Evolutionary conservation across 192 early-diverging fungal genomes (phyloP).

Genomic region (Geranomyces michiganensis): DNA sequence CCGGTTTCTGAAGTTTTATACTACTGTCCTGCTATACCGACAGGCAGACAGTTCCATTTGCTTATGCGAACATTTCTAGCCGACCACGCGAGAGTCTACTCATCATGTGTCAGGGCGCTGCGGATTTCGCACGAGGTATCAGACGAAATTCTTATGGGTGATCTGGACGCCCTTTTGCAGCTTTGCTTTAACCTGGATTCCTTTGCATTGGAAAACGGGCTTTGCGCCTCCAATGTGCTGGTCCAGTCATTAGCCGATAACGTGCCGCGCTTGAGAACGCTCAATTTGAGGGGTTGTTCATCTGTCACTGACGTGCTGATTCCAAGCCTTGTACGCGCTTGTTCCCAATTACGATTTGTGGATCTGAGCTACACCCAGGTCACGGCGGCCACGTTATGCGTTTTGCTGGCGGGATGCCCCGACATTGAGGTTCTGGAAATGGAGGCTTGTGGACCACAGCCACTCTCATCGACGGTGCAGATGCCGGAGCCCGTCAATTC

Average conservation of each 20-base stretch:
- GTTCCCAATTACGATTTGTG: constrained; percentile 23
- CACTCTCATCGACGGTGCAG: not conserved
- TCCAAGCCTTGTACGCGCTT: constrained; percentile 8
- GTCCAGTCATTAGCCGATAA: constrained; percentile 44
- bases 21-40: constrained; percentile 12
- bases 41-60: constrained; percentile 26
- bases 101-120: constrained; percentile 10
- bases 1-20: constrained; percentile 11
- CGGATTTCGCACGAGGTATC: not conserved
- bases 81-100: constrained; percentile 15
- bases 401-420: constrained; percentile 25
- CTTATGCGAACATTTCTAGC: constrained; percentile 22
- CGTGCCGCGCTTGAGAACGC: constrained; percentile 1
- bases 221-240: constrained; percentile 35
- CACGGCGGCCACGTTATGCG: constrained; percentile 6
- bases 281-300: constrained; percentile 38
- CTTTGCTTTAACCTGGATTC: constrained; percentile 32
- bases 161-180: constrained; percentile 45
- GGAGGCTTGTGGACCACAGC: constrained; percentile 19
- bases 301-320: constrained; percentile 35
- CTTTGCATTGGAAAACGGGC: constrained; percentile 18
- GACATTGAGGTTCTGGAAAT: constrained; percentile 24
- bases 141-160: constrained; percentile 43
- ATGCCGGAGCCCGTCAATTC: not conserved
- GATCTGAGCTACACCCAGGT: constrained; percentile 40